Base-by-base conservation (phyloP, 768 basidiomycete genomes). In the Podaxis mareebaensis region DNA sequence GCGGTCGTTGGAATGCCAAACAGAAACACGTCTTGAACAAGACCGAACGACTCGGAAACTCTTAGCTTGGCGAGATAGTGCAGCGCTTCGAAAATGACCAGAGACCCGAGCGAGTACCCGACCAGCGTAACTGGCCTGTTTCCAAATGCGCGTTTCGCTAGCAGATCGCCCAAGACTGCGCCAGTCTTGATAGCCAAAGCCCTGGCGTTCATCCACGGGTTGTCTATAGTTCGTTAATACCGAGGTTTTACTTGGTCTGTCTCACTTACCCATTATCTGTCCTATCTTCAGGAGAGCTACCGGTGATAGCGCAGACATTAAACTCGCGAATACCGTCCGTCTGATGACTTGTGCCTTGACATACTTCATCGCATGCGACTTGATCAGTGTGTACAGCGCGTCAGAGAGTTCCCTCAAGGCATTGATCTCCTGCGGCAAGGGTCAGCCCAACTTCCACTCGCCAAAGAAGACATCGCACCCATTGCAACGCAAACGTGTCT, bases 201-300 rank as follows among this genome's bases (percentile, higher is more conserved):
- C 64, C 75, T 78, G 11, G 83, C 77, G 67, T 83, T 83, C 80
- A 82, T 81, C 84, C 84, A 86, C 2, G 85, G 84, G 69, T 86
- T 86, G 71, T 86, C 85, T 85, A 46, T 38, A 15, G 33, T 8
- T 42, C 15, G 6, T 53, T 51, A 20, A 33, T 60, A 4, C 36
- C 20, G 17, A 7, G 20, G 12, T 8, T 40, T n/a, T 38, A 2
- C 3, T 44, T 24, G 8, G 7, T 46, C 10, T 4, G 20, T 6
- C 15, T 36, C 15, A 70, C 77, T 53, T 67, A 81, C 85, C 84
- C 51, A 86, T 81, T 39, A 86, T 80, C 65, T 82, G 77, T 6
- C 81, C 83, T 46, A 86, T 77, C 66, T 82, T 83, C 53, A 86
- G 71, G 70, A 76, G 78, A 7, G 80, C 79, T 15, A 83, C 69